A percentile compares a stretch with the other conserved stretches of the same genome.
These are phyloP conservation scores for Limonium bicolor DNA, from an alignment of 148 eudicot genomes.

Conservation along the genomic window DNA sequence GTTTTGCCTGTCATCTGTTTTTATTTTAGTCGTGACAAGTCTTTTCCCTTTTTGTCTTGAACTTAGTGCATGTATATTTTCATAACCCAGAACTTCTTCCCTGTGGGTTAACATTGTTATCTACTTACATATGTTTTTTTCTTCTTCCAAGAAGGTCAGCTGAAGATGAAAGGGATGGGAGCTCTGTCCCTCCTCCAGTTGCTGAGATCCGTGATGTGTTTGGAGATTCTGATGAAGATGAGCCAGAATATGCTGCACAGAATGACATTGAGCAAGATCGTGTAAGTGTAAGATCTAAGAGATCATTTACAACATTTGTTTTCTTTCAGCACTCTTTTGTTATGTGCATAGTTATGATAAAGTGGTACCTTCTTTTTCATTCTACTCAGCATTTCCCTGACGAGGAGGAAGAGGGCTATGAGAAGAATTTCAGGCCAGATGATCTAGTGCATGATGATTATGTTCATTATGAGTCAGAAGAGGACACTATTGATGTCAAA, in stretches of 20 bases:
- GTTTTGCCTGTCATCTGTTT: no score
- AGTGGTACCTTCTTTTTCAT: constrained; percentile 1
- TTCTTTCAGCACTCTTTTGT: constrained; percentile 5
- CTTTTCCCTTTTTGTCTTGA: no score
- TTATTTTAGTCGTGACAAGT: no score
- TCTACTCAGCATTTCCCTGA: constrained; percentile 44
- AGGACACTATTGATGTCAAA: constrained; percentile 52
- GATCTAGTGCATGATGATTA: constrained; percentile 84
- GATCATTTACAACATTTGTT: not conserved
- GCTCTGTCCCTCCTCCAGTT: constrained; percentile 42
- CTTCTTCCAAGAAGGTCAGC: constrained; percentile 53
- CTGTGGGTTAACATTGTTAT: no score
- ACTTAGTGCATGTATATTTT: no score
- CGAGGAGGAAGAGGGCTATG: constrained; percentile 77
- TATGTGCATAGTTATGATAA: constrained; percentile 1
- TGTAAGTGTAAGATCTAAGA: constrained; percentile 25
- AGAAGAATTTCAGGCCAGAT: constrained; percentile 55
- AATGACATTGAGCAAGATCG: constrained; percentile 51
- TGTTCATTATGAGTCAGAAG: constrained; percentile 70
- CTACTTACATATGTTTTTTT: no score
- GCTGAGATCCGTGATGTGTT: constrained; percentile 93
- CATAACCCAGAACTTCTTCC: no score
- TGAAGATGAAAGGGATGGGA: constrained; percentile 65
- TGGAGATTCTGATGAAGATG: constrained; percentile 99
- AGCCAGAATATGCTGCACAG: constrained; percentile 51